Percentiles rank a stretch among this genome's conserved stretches.
These are phyloP conservation scores for Cystobasidiopsis lactophilus DNA, from an alignment of 768 basidiomycete species.

Conservation along the genomic window DNA sequence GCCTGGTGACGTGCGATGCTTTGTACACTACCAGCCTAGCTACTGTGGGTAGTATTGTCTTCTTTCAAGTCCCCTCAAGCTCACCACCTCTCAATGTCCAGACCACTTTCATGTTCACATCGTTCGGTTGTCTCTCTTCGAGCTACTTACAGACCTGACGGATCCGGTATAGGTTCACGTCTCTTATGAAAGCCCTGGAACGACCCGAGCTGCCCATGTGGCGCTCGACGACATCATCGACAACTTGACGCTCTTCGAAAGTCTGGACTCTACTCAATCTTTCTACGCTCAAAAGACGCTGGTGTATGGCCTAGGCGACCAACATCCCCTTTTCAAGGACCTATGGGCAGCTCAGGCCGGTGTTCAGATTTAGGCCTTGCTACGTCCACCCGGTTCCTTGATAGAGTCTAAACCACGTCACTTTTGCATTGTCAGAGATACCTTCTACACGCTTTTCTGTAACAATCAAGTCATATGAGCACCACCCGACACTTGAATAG, in stretches of 20 bases:
- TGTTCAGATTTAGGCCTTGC: too few relatives aligned
- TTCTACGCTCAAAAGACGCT: slow-evolving; percentile 14
- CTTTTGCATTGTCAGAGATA: too few relatives aligned
- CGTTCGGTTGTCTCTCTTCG: slow-evolving; percentile 5
- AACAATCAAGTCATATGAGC: too few relatives aligned
- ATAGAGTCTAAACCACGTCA: too few relatives aligned
- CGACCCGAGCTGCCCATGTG: slow-evolving; percentile 69
- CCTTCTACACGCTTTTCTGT: too few relatives aligned
- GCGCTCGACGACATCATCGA: slow-evolving; percentile 66
- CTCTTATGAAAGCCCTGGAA: slow-evolving; percentile 40
- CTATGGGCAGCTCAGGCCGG: too few relatives aligned
- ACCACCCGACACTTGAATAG: too few relatives aligned
- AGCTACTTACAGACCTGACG: too few relatives aligned
- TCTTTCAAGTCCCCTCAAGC: too few relatives aligned
- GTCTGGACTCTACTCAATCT: slow-evolving; percentile 5
- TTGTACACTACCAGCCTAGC: slow-evolving; percentile 83
- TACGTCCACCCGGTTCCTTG: too few relatives aligned
- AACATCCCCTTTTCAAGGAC: too few relatives aligned
- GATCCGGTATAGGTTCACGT: neutral
- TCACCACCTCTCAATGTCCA: too few relatives aligned
- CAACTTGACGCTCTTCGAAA: slow-evolving; percentile 9
- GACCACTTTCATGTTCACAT: slow-evolving; percentile 22
- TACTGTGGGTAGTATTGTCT: slow-evolving; percentile 88
- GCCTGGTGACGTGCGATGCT: slow-evolving; percentile 45
- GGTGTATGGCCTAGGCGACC: slow-evolving; percentile 16